Percentiles rank a stretch among this genome's conserved stretches.
These are phyloP conservation scores for Clarireedia paspali DNA, from an alignment of 2,329 filamentous ascomycete genomes.

Conservation along the genomic window DNA sequence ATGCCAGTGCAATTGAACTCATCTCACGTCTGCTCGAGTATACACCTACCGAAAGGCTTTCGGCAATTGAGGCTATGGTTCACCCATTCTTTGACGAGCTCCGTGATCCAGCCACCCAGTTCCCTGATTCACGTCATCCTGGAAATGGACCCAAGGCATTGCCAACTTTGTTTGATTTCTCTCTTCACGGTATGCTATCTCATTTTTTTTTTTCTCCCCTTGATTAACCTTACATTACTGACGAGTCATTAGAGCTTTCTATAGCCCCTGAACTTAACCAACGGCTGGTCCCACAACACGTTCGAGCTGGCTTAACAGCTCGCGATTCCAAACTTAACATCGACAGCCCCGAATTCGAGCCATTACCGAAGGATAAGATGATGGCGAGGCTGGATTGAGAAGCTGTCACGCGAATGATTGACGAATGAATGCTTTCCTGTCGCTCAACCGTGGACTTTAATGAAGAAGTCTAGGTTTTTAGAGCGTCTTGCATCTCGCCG, in stretches of 20 bases:
- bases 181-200: constrained; percentile 68
- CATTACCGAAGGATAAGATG: constrained; percentile 91
- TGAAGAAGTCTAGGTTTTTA: constrained; percentile 21
- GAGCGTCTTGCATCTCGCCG: constrained; percentile 23
- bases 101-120: constrained; percentile 78
- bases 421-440: constrained; percentile 30
- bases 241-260: constrained; percentile 67
- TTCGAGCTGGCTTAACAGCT: constrained; percentile 63
- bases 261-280: constrained; percentile 83
- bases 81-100: constrained; percentile 98
- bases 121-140: constrained; percentile 90
- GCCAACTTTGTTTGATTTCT: constrained; percentile 87
- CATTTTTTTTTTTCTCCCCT: neutral
- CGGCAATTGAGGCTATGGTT: constrained; percentile 92
- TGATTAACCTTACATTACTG: neutral
- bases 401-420: constrained; percentile 20
- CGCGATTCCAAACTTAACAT: constrained; percentile 51
- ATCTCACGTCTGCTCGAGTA: constrained; percentile 94
- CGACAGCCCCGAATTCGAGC: constrained; percentile 90
- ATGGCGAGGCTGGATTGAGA: constrained; percentile 91
- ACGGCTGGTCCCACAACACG: constrained; percentile 78
- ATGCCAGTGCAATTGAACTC: constrained; percentile 85
- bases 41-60: constrained; percentile 89
- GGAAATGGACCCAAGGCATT: constrained; percentile 70
- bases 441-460: constrained; percentile 23